Evolutionary conservation across 129 eudicot genomes (phyloP).

Genomic region (Flaveria ramosissima): DNA sequence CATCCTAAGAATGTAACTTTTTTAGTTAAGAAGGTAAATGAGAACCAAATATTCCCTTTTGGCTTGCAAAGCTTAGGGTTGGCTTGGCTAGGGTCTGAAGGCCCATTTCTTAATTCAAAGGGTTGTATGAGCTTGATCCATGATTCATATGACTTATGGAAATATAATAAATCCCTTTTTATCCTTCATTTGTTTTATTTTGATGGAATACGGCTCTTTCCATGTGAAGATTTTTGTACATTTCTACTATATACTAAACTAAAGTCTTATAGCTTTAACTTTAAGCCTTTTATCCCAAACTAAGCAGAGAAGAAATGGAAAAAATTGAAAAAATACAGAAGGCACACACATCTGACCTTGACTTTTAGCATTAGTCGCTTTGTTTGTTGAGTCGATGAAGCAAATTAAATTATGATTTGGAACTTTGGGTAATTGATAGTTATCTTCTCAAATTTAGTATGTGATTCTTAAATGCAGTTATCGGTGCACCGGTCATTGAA

Average conservation of each 20-base stretch:
- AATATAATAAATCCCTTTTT: not conserved
- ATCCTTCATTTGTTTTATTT: slow-evolving; percentile 3
- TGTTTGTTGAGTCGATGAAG: slow-evolving; percentile 31
- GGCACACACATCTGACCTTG: slow-evolving; percentile 25
- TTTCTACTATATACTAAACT: slow-evolving; percentile 8
- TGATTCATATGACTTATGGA: not conserved
- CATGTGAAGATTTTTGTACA: slow-evolving; percentile 16
- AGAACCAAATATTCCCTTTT: not conserved
- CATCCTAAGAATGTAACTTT: slow-evolving; percentile 16
- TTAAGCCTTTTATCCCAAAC: slow-evolving; percentile 25
- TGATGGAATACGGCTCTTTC: not conserved
- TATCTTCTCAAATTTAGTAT: slow-evolving; percentile 33
- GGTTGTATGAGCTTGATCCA: not conserved
- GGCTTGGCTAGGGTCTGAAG: not conserved
- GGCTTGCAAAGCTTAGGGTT: not conserved
- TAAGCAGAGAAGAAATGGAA: slow-evolving; percentile 11
- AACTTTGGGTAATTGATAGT: slow-evolving; percentile 24
- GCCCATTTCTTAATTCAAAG: not conserved
- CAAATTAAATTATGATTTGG: slow-evolving; percentile 20
- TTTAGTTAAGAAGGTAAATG: slow-evolving; percentile 3
- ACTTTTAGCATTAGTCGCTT: slow-evolving; percentile 22
- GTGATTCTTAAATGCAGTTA: slow-evolving; percentile 37
- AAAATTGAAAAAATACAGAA: not conserved
- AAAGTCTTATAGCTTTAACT: not conserved
- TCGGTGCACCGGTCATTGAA: slow-evolving; percentile 35